Evolutionary conservation across 805 yeast species (phyloP).

Genomic region (Metschnikowia drakensbergensis): DNA sequence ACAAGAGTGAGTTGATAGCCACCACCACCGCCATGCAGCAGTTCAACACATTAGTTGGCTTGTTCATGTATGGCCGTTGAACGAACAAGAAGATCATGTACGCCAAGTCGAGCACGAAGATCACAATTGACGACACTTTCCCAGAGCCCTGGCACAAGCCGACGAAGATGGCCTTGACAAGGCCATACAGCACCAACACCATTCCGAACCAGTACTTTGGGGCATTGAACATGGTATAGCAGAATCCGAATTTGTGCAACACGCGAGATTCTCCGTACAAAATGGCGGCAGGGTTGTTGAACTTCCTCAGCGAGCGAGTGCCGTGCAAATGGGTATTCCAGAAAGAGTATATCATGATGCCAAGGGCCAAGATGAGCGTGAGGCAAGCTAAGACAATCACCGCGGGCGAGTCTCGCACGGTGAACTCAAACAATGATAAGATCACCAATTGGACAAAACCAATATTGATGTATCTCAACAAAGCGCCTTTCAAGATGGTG

Average conservation of each 20-base stretch:
- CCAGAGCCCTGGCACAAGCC: slow-evolving; percentile 79
- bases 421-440: slow-evolving; percentile 85
- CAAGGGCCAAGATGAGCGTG: slow-evolving; percentile 58
- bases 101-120: slow-evolving; percentile 71
- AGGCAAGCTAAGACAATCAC: slow-evolving; percentile 77
- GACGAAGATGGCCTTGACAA: slow-evolving; percentile 68
- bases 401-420: slow-evolving; percentile 78
- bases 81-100: slow-evolving; percentile 63
- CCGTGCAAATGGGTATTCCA: slow-evolving; percentile 66
- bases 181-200: slow-evolving; percentile 55
- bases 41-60: slow-evolving; percentile 73
- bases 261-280: slow-evolving; percentile 74
- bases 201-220: slow-evolving; percentile 78
- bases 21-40: slow-evolving; percentile 70
- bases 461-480: slow-evolving; percentile 74
- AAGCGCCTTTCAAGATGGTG: slow-evolving; percentile 67
- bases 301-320: slow-evolving; percentile 50
- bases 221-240: slow-evolving; percentile 86
- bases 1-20: slow-evolving; percentile 76
- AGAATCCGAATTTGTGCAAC: slow-evolving; percentile 78
- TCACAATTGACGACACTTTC: slow-evolving; percentile 70
- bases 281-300: slow-evolving; percentile 82
- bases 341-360: slow-evolving; percentile 61
- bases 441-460: slow-evolving; percentile 81
- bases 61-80: slow-evolving; percentile 74